Conservation (phyloP, 1,284 basidiomycete species). For the Athelia sp. region DNA sequence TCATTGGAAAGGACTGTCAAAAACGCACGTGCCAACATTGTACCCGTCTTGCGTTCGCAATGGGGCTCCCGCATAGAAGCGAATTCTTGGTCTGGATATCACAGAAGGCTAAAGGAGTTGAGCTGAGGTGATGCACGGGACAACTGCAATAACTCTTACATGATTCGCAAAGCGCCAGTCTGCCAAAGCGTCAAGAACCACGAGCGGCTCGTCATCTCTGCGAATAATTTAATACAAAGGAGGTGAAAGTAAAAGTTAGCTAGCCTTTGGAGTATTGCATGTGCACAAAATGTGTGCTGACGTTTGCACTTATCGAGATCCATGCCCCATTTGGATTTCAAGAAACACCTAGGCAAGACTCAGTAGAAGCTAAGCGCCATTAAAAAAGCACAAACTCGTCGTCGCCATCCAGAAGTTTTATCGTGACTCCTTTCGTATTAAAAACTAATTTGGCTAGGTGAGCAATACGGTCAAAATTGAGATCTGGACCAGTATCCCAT, state of each 20-base stretch:
- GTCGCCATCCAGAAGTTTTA: conserved; percentile 78
- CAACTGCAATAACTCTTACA: conserved; percentile 34
- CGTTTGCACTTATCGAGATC: conserved; percentile 51
- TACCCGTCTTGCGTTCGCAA: conserved; percentile 84
- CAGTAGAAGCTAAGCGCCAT: background rate
- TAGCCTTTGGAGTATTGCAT: conserved; percentile 78
- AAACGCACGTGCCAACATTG: conserved; percentile 77
- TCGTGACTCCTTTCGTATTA: conserved; percentile 80
- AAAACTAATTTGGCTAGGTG: conserved; percentile 92
- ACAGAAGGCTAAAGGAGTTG: conserved; percentile 65
- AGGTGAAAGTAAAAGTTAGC: conserved; percentile 15
- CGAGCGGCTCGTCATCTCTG: conserved; percentile 84
- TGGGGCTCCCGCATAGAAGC: conserved; percentile 92
- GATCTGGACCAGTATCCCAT: conserved; percentile 77
- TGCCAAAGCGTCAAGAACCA: conserved; percentile 72
- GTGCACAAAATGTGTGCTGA: conserved; percentile 75
- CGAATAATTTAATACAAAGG: conserved; percentile 3
- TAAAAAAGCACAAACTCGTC: conserved; percentile 65
- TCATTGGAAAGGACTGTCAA: conserved; percentile 3
- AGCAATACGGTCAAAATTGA: conserved; percentile 90
- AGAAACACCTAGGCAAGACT: conserved; percentile 5
- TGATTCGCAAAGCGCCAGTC: conserved; percentile 90
- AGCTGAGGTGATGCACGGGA: conserved; percentile 3
- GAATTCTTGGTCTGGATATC: conserved; percentile 57
- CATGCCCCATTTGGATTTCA: conserved; percentile 39